These are phyloP conservation scores for Codiaeum variegatum DNA, from an alignment of 441 rosid species.

Conservation along the genomic window DNA sequence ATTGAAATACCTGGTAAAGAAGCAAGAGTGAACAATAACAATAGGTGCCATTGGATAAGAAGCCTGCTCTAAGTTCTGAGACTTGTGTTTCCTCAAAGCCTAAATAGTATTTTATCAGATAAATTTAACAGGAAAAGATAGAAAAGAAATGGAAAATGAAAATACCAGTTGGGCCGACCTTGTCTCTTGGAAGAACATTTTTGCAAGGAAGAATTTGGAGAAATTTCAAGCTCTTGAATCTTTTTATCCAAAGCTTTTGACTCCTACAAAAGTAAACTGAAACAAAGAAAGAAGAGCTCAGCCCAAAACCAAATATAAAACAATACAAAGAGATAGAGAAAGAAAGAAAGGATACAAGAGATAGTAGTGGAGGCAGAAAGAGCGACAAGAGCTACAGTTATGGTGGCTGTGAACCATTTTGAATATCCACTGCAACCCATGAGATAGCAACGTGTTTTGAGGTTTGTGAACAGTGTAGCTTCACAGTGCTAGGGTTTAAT, in stretches of 20 bases:
- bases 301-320: neutral
- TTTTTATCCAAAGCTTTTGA: slow-evolving; percentile 27
- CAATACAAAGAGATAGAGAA: slow-evolving; percentile 8
- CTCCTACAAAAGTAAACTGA: slow-evolving; percentile 45
- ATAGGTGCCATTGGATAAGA: slow-evolving; percentile 78
- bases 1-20: slow-evolving; percentile 62
- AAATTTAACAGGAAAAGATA: neutral
- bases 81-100: slow-evolving; percentile 55
- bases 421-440: slow-evolving; percentile 22
- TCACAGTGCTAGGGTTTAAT: no score
- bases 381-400: slow-evolving; percentile 38
- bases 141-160: slow-evolving; percentile 1
- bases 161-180: slow-evolving; percentile 86
- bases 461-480: no score
- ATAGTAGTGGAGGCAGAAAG: slow-evolving; percentile 45
- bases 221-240: slow-evolving; percentile 47
- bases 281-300: slow-evolving; percentile 11
- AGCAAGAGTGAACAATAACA: slow-evolving; percentile 77
- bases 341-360: slow-evolving; percentile 33
- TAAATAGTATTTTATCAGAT: slow-evolving; percentile 4
- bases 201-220: slow-evolving; percentile 48
- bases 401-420: slow-evolving; percentile 25
- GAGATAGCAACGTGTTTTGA: no score
- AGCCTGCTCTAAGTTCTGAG: slow-evolving; percentile 34
- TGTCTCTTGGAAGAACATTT: slow-evolving; percentile 79